phyloP scores from a whole-genome alignment of 768 basidiomycete species.

The Kwoniella bestiolae region DNA sequence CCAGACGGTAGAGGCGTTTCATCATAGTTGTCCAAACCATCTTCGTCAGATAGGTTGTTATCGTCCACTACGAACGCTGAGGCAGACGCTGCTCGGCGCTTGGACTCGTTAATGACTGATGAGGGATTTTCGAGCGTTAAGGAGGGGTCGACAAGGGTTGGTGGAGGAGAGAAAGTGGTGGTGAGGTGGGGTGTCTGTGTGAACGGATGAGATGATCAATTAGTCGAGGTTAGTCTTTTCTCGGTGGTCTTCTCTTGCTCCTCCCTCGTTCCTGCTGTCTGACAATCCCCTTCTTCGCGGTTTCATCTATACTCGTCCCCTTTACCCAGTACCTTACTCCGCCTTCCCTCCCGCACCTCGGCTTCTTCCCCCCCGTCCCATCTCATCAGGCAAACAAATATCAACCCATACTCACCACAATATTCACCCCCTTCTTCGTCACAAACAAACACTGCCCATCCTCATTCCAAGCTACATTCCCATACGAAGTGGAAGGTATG shows the following conservation, averaged over 20 bases:
- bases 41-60: conserved; percentile 13
- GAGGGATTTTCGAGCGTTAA: conserved; percentile 16
- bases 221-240: too few relatives aligned
- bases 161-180: conserved; percentile 32
- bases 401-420: conserved; percentile 37
- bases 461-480: conserved; percentile 40
- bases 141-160: conserved; percentile 20
- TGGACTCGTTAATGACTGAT: neutral
- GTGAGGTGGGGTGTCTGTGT: conserved; percentile 42
- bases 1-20: neutral
- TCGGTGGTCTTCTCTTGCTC: too few relatives aligned
- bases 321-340: too few relatives aligned
- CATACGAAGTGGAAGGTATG: conserved; percentile 18
- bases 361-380: too few relatives aligned
- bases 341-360: too few relatives aligned
- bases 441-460: conserved; percentile 49
- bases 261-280: too few relatives aligned
- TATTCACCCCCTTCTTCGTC: conserved; percentile 29
- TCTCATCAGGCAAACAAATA: too few relatives aligned
- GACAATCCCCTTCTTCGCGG: too few relatives aligned
- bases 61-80: neutral
- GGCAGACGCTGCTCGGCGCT: conserved; percentile 2
- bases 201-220: too few relatives aligned
- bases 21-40: conserved; percentile 9
- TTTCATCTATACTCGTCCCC: too few relatives aligned